phyloP scores from a whole-genome alignment of 2,329 filamentous ascomycete species.

The Microdochium paspali region DNA sequence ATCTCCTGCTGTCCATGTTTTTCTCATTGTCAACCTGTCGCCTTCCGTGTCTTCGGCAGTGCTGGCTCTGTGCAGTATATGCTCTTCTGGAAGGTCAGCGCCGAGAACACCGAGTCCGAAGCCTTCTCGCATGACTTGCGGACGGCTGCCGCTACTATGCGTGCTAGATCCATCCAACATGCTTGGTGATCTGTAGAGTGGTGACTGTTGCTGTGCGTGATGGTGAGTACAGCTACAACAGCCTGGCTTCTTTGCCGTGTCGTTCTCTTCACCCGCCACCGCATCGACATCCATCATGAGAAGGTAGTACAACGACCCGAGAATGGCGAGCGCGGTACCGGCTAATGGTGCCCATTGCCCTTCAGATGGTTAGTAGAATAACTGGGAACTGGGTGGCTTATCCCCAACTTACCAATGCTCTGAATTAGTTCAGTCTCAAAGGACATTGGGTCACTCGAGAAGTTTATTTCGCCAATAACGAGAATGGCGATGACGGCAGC shows the following conservation, averaged over 20 bases:
- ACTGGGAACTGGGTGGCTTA: background rate
- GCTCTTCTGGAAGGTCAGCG: background rate
- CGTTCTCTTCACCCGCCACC: constrained; percentile 10
- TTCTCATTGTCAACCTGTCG: background rate
- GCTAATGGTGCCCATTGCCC: constrained; percentile 53
- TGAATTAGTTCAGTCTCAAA: constrained; percentile 54
- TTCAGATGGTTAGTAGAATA: constrained; percentile 24
- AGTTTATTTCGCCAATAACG: constrained; percentile 53
- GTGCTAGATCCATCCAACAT: background rate
- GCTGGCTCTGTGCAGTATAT: constrained; percentile 1
- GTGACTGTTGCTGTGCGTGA: background rate
- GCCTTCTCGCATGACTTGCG: constrained; percentile 2
- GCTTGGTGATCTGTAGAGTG: background rate
- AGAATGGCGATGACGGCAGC: constrained; percentile 50
- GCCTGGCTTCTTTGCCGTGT: constrained; percentile 2
- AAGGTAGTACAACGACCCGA: constrained; percentile 49
- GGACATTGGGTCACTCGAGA: constrained; percentile 44
- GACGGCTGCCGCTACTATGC: background rate
- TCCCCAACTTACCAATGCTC: constrained; percentile 39
- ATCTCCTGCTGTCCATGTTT: constrained; percentile 6
- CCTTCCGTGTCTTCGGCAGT: background rate
- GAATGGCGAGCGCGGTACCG: constrained; percentile 44
- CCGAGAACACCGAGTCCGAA: background rate
- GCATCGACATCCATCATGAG: constrained; percentile 24
- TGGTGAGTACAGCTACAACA: constrained; percentile 16